These are phyloP conservation scores for Ophiocordyceps australis DNA, from an alignment of 2,329 filamentous ascomycete genomes.

Conservation along the genomic window DNA sequence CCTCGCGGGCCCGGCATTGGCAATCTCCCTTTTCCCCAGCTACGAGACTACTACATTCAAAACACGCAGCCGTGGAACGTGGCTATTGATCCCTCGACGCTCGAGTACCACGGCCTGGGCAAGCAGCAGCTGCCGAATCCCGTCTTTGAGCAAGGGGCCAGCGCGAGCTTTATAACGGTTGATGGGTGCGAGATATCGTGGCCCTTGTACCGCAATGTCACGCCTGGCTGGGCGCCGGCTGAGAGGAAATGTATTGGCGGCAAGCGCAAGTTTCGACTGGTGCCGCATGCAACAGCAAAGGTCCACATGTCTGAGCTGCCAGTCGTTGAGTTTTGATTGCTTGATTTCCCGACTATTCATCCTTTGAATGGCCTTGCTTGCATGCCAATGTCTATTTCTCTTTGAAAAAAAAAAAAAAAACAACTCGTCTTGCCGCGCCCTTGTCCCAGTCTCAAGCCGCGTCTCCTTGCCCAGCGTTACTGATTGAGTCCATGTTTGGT, in stretches of 20 bases:
- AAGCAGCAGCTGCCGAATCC: constrained; percentile 8
- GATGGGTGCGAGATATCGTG: constrained; percentile 19
- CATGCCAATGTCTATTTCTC: too few species aligned
- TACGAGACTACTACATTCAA: constrained; percentile 13
- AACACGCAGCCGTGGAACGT: constrained; percentile 12
- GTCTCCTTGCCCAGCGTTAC: too few species aligned
- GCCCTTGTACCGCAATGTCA: constrained; percentile 10
- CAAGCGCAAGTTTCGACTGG: constrained; percentile 13
- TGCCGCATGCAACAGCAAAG: constrained; percentile 26
- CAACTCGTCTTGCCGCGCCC: too few species aligned
- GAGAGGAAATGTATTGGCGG: constrained; percentile 7
- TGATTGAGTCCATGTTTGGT: too few species aligned
- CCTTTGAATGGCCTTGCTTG: too few species aligned
- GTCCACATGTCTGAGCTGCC: constrained; percentile 16
- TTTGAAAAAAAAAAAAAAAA: too few species aligned
- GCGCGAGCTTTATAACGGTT: constrained; percentile 16
- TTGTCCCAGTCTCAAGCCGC: too few species aligned
- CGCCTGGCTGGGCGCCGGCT: constrained; percentile 10
- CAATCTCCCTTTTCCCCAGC: constrained; percentile 8
- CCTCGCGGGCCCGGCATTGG: constrained; percentile 4
- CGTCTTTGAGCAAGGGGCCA: constrained; percentile 9
- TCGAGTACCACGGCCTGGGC: constrained; percentile 7
- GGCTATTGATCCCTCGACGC: constrained; percentile 9
- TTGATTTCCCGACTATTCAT: too few species aligned
- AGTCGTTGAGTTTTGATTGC: too few species aligned